phyloP scores from a whole-genome alignment of 257 asterid genomes.

The Avicennia marina region DNA sequence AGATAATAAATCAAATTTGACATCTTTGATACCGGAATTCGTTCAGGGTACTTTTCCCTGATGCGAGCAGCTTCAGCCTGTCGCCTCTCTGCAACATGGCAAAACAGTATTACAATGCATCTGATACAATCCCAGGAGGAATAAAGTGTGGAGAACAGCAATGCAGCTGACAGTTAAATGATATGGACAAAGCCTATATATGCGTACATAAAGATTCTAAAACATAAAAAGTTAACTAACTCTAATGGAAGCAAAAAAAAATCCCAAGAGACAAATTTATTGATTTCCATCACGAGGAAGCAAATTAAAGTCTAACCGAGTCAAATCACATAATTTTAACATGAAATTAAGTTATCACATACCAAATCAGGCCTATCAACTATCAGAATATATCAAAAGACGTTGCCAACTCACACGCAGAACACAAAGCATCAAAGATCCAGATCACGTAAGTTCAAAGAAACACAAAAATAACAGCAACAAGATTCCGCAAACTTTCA shows the following conservation, averaged over 20 bases:
- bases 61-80: slow-evolving; percentile 96
- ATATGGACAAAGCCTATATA: neutral
- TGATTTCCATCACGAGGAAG: too few species aligned
- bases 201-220: too few species aligned
- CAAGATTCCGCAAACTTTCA: neutral
- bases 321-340: neutral
- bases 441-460: slow-evolving; percentile 3
- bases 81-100: slow-evolving; percentile 64
- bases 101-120: neutral
- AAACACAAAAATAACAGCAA: neutral
- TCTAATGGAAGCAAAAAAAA: too few species aligned
- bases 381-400: neutral
- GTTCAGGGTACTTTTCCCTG: slow-evolving; percentile 95
- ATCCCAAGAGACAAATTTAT: too few species aligned
- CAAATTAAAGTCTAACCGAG: too few species aligned
- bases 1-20: neutral
- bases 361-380: neutral
- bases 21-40: slow-evolving; percentile 68
- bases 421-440: slow-evolving; percentile 14
- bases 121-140: slow-evolving; percentile 1
- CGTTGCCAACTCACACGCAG: neutral
- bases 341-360: neutral
- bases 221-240: too few species aligned
- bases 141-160: neutral
- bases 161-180: neutral